Base-by-base conservation (phyloP, 768 basidiomycete species). In the Russula sp. region DNA sequence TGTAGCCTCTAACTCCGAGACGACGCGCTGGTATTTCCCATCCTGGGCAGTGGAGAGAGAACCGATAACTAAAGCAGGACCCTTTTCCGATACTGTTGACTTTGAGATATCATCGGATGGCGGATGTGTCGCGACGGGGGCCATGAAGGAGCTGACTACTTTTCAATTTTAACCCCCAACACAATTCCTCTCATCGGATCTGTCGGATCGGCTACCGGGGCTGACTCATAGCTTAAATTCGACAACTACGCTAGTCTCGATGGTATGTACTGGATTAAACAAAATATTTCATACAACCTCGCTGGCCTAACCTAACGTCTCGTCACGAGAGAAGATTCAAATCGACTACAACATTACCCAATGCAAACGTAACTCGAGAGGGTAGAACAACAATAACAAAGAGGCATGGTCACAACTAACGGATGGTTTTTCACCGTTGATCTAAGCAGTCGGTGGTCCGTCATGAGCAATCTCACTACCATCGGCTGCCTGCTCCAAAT, bases 21-120 rank as follows among this genome's bases (percentile, higher is more conserved):
- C 80, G 65, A 91, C 76, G 1, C 81, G 74, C 73, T 93, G 90
- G 72, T 92, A 93, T 72, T 80, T 82, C 36, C 92, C 93, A 71
- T 92, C 84, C 72, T 84, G 81, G 4, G 92, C 92, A 0, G 91
- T 89, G 4, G 81, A 77, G 22, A 87, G 83, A 9, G 92, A 92
- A 61, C 92, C 90, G 67, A 95, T 84, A 58, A 83, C 88, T 56
- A 94, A 80, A 8, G 83, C 83, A 50, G 80, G 74, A 16, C 83
- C 84, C 70, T 82, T 72, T 22, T 64, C 61, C 30, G 69, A 64
- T 34, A 73, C 73, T 18, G 72, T 73, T 1, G 69, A 42, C 59
- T 63, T 61, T 28, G 73, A 63, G 30, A 65, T 53, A 62, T 69
- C 59, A 20, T 69, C 59, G 13, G n/a, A 18, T 32, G 40, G 13